Conservation (phyloP, 2,329 filamentous ascomycete genomes). For the Dactylellina parvicollis region DNA sequence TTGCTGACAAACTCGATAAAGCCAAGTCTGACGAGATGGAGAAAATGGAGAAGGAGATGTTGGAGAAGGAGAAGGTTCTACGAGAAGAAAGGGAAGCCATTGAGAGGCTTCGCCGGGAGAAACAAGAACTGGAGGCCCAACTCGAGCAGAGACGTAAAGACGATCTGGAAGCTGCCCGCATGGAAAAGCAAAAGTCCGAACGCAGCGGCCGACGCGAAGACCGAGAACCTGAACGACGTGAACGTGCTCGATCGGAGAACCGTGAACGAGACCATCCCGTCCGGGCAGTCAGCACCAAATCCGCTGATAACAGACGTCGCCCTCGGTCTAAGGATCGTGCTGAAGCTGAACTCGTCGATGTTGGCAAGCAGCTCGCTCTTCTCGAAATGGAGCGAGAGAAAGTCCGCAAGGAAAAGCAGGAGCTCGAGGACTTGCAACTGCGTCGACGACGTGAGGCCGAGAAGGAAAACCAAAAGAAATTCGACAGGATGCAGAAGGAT, state of each 20-base stretch:
- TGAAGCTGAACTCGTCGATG: constrained; percentile 49
- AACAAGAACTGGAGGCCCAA: constrained; percentile 34
- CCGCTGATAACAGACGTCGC: constrained; percentile 41
- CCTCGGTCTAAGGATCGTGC: constrained; percentile 49
- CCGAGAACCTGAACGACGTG: constrained; percentile 20
- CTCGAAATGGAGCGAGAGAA: constrained; percentile 51
- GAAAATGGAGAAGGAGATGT: constrained; percentile 38
- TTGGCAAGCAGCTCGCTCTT: constrained; percentile 50
- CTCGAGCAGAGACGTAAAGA: constrained; percentile 34
- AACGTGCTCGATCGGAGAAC: constrained; percentile 37
- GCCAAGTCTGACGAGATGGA: constrained; percentile 28
- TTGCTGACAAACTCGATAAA: constrained; percentile 36
- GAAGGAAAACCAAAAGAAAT: constrained; percentile 50
- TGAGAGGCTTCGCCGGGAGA: constrained; percentile 42
- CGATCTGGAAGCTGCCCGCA: constrained; percentile 41
- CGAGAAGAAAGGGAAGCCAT: constrained; percentile 37
- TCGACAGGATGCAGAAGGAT: constrained; percentile 49
- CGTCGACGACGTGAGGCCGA: constrained; percentile 42
- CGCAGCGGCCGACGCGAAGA: constrained; percentile 42
- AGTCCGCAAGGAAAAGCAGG: constrained; percentile 44
- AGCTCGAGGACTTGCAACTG: constrained; percentile 40
- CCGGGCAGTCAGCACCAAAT: constrained; percentile 44
- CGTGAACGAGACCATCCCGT: constrained; percentile 40
- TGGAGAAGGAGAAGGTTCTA: constrained; percentile 31
- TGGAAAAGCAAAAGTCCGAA: constrained; percentile 50